Percentiles rank a stretch among this genome's conserved stretches.
These are phyloP conservation scores for Cordyceps militaris DNA, from an alignment of 2,329 filamentous ascomycete genomes.

Conservation along the genomic window DNA sequence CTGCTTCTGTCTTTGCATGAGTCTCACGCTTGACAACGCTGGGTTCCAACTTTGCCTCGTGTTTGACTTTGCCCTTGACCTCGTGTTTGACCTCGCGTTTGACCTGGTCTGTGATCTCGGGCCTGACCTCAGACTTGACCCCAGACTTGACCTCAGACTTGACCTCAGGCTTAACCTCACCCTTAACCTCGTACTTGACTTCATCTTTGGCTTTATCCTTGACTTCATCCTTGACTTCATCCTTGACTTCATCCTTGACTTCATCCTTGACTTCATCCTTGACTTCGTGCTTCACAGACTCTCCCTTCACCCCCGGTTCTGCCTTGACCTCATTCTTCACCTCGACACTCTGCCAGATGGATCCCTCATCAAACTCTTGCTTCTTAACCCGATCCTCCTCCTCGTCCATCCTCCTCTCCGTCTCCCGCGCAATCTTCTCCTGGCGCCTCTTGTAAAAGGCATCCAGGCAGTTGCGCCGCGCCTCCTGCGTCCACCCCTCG, in stretches of 20 bases:
- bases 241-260: constrained; percentile 12
- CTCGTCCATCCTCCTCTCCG: constrained; percentile 15
- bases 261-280: constrained; percentile 2
- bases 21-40: constrained; percentile 16
- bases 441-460: constrained; percentile 68
- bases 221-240: constrained; percentile 5
- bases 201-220: constrained; percentile 9
- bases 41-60: constrained; percentile 6
- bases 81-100: constrained; percentile 15
- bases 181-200: constrained; percentile 9
- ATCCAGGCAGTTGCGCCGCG: constrained; percentile 71
- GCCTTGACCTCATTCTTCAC: not conserved
- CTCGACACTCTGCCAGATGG: constrained; percentile 2
- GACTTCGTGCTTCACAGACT: not conserved
- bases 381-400: constrained; percentile 1
- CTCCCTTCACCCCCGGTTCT: not conserved
- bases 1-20: constrained; percentile 3
- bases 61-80: constrained; percentile 4
- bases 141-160: not conserved
- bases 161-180: not conserved
- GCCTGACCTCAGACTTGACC: not conserved
- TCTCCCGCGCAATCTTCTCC: constrained; percentile 35
- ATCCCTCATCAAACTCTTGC: constrained; percentile 6
- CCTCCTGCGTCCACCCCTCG: constrained; percentile 81
- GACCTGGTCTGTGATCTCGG: not conserved